Evolutionary conservation across 1,284 basidiomycete species (phyloP).

Genomic region (Sphaerobolus stellatus): DNA sequence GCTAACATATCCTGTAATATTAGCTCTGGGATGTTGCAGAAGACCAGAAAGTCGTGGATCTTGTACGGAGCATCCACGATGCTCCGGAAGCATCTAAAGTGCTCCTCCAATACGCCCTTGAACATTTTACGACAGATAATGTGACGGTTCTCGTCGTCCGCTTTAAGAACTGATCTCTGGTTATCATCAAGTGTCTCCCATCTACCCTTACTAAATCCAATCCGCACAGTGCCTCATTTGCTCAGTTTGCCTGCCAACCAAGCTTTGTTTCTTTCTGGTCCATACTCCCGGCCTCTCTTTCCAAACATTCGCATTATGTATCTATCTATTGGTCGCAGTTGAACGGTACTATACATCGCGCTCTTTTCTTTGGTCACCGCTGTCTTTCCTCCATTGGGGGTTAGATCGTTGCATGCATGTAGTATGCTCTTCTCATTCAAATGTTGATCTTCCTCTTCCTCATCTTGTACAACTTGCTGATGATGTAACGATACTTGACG

Average conservation of each 20-base stretch:
- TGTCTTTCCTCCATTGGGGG: no score
- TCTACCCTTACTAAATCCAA: not conserved
- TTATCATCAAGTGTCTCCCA: not conserved
- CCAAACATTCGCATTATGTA: no score
- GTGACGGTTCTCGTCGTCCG: slow-evolving; percentile 78
- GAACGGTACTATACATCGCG: no score
- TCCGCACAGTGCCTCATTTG: not conserved
- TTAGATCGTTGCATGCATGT: no score
- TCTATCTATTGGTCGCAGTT: no score
- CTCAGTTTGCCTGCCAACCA: not conserved
- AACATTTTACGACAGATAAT: slow-evolving; percentile 90
- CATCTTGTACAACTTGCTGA: no score
- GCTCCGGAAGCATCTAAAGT: slow-evolving; percentile 80
- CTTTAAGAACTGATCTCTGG: slow-evolving; percentile 35
- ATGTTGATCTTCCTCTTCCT: no score
- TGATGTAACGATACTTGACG: no score
- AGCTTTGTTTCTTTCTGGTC: not conserved
- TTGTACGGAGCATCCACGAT: slow-evolving; percentile 73
- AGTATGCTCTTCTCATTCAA: no score
- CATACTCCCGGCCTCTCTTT: no score
- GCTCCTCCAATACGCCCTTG: slow-evolving; percentile 84
- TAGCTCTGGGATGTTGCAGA: slow-evolving; percentile 97
- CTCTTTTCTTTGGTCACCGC: no score
- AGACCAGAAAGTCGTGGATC: slow-evolving; percentile 90
- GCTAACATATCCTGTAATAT: not conserved